Base-by-base conservation (phyloP, 192 early-diverging fungal species). In the Coemansia sp. region DNA sequence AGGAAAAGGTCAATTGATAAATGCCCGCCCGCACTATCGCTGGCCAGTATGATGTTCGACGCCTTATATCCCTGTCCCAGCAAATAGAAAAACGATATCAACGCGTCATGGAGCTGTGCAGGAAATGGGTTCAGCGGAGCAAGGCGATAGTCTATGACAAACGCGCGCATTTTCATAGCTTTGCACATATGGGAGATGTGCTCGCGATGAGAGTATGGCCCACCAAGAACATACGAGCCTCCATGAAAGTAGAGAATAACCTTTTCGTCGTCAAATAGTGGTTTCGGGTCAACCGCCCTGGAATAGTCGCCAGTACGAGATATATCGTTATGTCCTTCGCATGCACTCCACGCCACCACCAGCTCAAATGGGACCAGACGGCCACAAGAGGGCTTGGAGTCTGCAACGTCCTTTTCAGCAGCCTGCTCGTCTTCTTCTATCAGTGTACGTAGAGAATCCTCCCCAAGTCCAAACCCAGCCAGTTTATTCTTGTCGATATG, bases 21-120 rank as follows among this genome's bases (percentile, higher is more conserved):
- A 23, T 78, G 67, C 11, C 71, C 71, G n/a, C 76, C 76, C 12
- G 76, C 76, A 33, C 76, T 78, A 21, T 78, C 76, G 1, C 76
- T 71, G 0, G 41, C 43, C 43, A 78, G n/a, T 14, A 73, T 51
- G 9, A 78, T 73, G 20, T 52, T 63, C n/a, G 62, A 24, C 0
- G 71, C 52, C 14, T 49, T 34, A 61, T 61, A 78, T 0, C 76
- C 76, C 10, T 66, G 71, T 0, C 26, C 18, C 18, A 69, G 0
- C 26, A 78, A 43, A 55, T 60, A 66, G 21, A 33, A 21, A 35
- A 62, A 68, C 6, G 58, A 44, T 18, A 78, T 61, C 18, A 68
- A 38, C 14, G 76, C 71, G 35, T 78, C 76, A 34, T 73, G 76
- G 2, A 78, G 52, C 51, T 78, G 76, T 4, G 71, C 71, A 2